Conservation (phyloP, 345 rosid species). For the Carallia pectinifolia region DNA sequence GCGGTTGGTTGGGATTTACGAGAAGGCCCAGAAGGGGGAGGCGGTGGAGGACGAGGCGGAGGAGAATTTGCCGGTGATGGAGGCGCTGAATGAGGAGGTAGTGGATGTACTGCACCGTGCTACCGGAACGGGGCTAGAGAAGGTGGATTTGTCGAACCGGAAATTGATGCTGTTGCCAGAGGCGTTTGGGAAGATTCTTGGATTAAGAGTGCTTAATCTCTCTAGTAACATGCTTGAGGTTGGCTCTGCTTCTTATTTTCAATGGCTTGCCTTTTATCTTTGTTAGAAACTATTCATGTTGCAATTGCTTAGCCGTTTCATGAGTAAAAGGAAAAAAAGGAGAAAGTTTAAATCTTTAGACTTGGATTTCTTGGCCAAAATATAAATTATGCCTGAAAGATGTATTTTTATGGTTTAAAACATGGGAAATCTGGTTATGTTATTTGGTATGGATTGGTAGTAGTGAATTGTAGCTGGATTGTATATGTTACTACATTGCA, state of each 20-base stretch:
- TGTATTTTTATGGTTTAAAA: too few species aligned
- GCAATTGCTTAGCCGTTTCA: too few species aligned
- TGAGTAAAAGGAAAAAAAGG: too few species aligned
- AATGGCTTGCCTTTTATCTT: too few species aligned
- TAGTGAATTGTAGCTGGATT: not conserved
- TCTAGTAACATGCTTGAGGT: constrained; percentile 80
- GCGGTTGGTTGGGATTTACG: constrained; percentile 66
- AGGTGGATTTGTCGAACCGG: constrained; percentile 64
- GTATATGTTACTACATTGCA: constrained; percentile 2
- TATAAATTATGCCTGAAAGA: too few species aligned
- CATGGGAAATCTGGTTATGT: not conserved
- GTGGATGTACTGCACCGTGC: constrained; percentile 58
- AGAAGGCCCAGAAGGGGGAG: constrained; percentile 40
- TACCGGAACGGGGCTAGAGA: constrained; percentile 49
- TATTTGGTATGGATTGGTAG: not conserved
- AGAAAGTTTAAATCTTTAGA: too few species aligned
- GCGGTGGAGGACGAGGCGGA: constrained; percentile 26
- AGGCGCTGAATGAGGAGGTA: constrained; percentile 53
- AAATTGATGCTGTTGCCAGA: constrained; percentile 65
- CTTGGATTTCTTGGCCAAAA: too few species aligned
- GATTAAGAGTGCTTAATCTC: constrained; percentile 60
- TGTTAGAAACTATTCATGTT: not conserved
- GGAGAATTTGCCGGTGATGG: constrained; percentile 23
- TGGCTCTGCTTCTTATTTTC: constrained; percentile 7
- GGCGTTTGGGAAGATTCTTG: constrained; percentile 70